These are phyloP conservation scores for Spinacia oleracea DNA, from an alignment of 179 eudicot genomes.

Conservation along the genomic window DNA sequence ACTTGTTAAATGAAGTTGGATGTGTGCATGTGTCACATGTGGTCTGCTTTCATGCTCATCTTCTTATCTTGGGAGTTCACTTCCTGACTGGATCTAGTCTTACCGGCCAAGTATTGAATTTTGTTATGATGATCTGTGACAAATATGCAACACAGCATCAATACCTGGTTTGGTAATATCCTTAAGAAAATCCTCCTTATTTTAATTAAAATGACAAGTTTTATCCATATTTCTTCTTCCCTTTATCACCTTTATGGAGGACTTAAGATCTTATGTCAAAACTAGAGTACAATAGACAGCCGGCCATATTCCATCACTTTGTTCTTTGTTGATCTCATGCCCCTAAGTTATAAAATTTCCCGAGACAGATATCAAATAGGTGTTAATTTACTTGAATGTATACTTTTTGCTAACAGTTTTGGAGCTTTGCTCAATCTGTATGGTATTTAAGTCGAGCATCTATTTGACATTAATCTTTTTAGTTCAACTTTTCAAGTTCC, in stretches of 20 bases:
- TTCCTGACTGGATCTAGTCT: constrained; percentile 33
- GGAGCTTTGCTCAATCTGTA: background rate
- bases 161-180: background rate
- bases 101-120: constrained; percentile 11
- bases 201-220: background rate
- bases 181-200: background rate
- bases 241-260: background rate
- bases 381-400: background rate
- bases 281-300: background rate
- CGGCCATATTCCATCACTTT: background rate
- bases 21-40: constrained; percentile 38
- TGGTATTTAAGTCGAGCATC: background rate
- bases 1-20: constrained; percentile 26
- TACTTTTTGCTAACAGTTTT: background rate
- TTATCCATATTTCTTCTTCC: background rate
- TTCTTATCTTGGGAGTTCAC: constrained; percentile 36
- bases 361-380: background rate
- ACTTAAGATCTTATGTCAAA: background rate
- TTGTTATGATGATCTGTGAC: constrained; percentile 21
- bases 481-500: too few relatives aligned
- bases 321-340: background rate
- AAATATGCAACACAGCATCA: background rate
- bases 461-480: too few relatives aligned
- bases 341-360: background rate
- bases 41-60: constrained; percentile 37